These are phyloP conservation scores for Solanum neorickii DNA, from an alignment of 257 asterid genomes.

Conservation along the genomic window DNA sequence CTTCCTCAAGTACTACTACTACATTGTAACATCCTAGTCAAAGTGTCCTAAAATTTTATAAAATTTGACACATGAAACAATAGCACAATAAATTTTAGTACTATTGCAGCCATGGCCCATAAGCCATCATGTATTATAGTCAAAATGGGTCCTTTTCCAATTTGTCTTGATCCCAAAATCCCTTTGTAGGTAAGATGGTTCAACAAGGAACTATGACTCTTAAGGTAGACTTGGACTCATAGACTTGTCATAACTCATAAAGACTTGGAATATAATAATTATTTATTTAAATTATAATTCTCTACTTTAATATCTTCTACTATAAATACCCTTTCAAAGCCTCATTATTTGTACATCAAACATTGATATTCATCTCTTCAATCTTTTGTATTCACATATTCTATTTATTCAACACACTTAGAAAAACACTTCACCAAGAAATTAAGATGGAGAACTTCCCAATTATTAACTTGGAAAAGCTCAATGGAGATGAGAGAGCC, in stretches of 20 bases:
- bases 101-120: background rate
- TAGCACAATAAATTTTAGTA: background rate
- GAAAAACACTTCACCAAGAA: background rate
- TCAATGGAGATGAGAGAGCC: background rate
- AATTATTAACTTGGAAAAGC: conserved; percentile 7
- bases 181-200: background rate
- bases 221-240: background rate
- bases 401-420: background rate
- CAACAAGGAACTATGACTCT: background rate
- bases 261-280: background rate
- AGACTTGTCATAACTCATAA: background rate
- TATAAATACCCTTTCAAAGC: background rate
- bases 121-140: background rate
- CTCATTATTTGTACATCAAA: background rate
- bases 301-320: background rate
- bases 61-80: background rate
- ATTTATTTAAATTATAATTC: background rate
- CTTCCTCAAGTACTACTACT: background rate
- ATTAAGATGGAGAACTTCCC: conserved; percentile 8
- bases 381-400: background rate
- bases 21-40: background rate
- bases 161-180: background rate
- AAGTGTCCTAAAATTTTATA: background rate
- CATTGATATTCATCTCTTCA: background rate
- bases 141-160: background rate